Base-by-base conservation (phyloP, 306 rosid genomes). In the Vigna trinervia region DNA sequence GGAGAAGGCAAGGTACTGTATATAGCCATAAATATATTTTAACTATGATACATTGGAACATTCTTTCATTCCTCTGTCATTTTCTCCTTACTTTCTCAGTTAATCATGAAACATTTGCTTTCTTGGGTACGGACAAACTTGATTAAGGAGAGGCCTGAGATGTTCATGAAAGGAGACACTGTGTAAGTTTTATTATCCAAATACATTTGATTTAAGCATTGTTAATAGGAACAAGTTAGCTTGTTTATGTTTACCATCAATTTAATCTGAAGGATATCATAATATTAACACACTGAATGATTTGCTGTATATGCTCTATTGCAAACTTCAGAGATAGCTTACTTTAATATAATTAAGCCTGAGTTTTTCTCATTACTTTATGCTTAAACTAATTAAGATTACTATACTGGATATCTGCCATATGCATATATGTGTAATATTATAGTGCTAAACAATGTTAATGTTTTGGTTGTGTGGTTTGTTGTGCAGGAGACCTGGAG, bases 141-240 rank as follows among this genome's bases (percentile, higher is more conserved):
- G 92, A 95, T 95, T 86, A 90, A 90, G 90, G 97, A 92, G 87
- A 87, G 99, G 76, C 93, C 99, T 12, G 99, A 95, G 83, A 95
- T 95, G 97, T 95, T 95, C 85, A 89, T 95, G 91, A 95, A 95
- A 89, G 97, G 90, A 78, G 96, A 95, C 71, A 85, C 96, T 50
- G 97, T 92, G 99, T 92, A 88, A 92, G 97, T 83, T 78, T 61
- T 63, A 48, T 20, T 1, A 30, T 39, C 75, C 51, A 59, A 45
- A 15, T 73, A 46, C 72, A 15, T 57, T 38, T 60, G 41, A 50
- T 53, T 30, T 52, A 17, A 65, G 78, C 70, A 65, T 59, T 58
- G 62, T n/a, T 47, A 70, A 34, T 34, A 19, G 19, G 36, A 57
- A 60, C 32, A 50, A 69, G 12, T 34, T 57, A 19, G 12, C 38